Conservation (phyloP, 2,329 filamentous ascomycete genomes). For the Diaporthe helianthi region DNA sequence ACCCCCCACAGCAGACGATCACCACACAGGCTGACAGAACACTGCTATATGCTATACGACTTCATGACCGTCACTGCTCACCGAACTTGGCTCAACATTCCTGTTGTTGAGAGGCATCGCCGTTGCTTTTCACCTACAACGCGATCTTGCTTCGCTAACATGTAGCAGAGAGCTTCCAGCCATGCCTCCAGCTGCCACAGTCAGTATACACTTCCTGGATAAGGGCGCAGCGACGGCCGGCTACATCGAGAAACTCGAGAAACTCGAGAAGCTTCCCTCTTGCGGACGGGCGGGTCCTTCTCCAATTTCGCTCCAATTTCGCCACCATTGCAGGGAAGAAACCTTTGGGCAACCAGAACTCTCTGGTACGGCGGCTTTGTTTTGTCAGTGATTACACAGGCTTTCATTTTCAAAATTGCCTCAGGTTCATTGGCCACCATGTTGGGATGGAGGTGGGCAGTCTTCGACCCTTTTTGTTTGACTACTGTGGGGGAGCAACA, state of each 20-base stretch:
- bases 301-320: neutral
- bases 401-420: slow-evolving; percentile 12
- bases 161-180: neutral
- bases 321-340: slow-evolving; percentile 1
- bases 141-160: neutral
- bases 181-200: neutral
- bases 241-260: neutral
- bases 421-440: slow-evolving; percentile 19
- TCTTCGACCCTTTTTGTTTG: neutral
- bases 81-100: slow-evolving; percentile 6
- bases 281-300: neutral
- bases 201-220: neutral
- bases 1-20: neutral
- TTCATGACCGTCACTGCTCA: slow-evolving; percentile 8
- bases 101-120: neutral
- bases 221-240: neutral
- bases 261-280: slow-evolving; percentile 20
- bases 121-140: neutral
- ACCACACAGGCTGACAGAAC: slow-evolving; percentile 2
- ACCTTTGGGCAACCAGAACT: slow-evolving; percentile 1
- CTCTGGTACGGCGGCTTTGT: slow-evolving; percentile 1
- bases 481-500: neutral
- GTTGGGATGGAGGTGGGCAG: slow-evolving; percentile 3
- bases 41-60: slow-evolving; percentile 5
- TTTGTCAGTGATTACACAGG: slow-evolving; percentile 31